These are phyloP conservation scores for Pythium brassicae DNA, from an alignment of 352 stramenopile species.

Conservation along the genomic window DNA sequence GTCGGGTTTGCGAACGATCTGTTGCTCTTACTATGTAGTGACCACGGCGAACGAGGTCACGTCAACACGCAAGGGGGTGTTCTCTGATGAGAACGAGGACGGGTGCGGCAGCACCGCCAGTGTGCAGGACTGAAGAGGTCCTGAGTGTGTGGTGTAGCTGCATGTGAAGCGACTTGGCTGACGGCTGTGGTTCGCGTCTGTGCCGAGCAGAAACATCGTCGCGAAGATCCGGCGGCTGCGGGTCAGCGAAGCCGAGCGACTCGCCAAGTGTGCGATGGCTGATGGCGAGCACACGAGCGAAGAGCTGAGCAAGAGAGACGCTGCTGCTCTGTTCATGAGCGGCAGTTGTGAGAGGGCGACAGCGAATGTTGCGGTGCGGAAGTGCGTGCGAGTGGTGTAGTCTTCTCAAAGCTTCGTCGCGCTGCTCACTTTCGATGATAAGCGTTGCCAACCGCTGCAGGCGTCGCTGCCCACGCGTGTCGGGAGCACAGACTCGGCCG, in stretches of 20 bases:
- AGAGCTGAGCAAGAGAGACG: not conserved
- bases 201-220: conserved; percentile 5
- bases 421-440: too few species aligned
- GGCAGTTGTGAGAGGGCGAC: too few species aligned
- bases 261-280: not conserved
- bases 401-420: too few species aligned
- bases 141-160: not conserved
- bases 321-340: conserved; percentile 4
- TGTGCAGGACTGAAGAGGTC: not conserved
- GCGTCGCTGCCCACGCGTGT: not conserved
- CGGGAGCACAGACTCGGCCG: not conserved
- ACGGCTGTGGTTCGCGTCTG: not conserved
- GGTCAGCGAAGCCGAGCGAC: not conserved
- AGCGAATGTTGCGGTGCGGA: conserved; percentile 8
- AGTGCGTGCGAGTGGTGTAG: not conserved
- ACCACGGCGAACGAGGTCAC: not conserved
- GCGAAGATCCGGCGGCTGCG: conserved; percentile 5
- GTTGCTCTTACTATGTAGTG: too few species aligned
- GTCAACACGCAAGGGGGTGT: conserved; percentile 10
- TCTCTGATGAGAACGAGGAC: conserved; percentile 24
- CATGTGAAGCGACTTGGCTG: not conserved
- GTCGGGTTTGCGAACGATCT: too few species aligned
- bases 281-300: not conserved
- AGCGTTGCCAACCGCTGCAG: not conserved
- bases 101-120: conserved; percentile 12